Evolutionary conservation across 2,329 filamentous ascomycete species (phyloP).

Genomic region (Cryoendolithus antarcticus): DNA sequence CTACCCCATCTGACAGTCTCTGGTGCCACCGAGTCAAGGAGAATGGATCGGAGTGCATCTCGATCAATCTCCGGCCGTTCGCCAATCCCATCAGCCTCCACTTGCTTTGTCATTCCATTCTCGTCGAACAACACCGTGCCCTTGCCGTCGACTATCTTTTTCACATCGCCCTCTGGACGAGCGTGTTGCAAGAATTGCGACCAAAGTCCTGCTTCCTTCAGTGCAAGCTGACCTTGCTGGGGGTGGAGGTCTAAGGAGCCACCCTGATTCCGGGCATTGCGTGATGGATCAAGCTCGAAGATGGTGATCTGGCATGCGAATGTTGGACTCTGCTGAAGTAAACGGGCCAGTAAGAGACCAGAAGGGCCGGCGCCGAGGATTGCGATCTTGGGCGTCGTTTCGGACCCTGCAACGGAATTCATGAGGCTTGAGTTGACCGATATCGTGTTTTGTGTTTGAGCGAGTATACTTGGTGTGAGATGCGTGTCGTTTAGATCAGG

Average conservation of each 20-base stretch:
- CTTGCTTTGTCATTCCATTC: slow-evolving; percentile 7
- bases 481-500: no score
- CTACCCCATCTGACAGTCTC: slow-evolving; percentile 24
- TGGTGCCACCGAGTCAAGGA: slow-evolving; percentile 24
- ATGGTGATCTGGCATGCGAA: slow-evolving; percentile 13
- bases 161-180: slow-evolving; percentile 4
- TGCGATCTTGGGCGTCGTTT: slow-evolving; percentile 13
- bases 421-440: no score
- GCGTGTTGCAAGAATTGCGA: slow-evolving; percentile 17
- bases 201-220: slow-evolving; percentile 18
- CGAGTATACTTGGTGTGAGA: no score
- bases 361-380: slow-evolving; percentile 22
- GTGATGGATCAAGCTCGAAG: slow-evolving; percentile 17
- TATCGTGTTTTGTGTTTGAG: no score
- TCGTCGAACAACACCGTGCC: slow-evolving; percentile 3
- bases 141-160: no score
- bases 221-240: slow-evolving; percentile 16
- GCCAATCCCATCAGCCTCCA: slow-evolving; percentile 12
- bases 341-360: slow-evolving; percentile 19
- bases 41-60: slow-evolving; percentile 22
- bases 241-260: slow-evolving; percentile 22
- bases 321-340: slow-evolving; percentile 14
- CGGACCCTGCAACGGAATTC: no score
- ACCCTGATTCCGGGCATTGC: slow-evolving; percentile 8
- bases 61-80: slow-evolving; percentile 32